Base-by-base conservation (phyloP, 352 stramenopile species). In the Globisporangium iwayamae region DNA sequence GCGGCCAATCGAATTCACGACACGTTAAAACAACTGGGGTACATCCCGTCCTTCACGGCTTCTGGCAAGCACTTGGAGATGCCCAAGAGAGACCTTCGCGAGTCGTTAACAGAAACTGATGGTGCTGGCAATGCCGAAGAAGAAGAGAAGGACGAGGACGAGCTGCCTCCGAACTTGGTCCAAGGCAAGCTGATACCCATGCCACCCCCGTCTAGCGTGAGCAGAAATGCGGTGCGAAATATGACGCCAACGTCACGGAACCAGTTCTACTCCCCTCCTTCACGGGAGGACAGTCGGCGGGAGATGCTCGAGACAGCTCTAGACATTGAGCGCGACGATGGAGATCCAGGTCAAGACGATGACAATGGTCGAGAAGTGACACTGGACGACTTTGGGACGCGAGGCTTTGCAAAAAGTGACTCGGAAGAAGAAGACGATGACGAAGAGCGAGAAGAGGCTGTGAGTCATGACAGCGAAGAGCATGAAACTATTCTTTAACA, bases 11-110 rank as follows among this genome's bases (percentile, higher is more conserved):
- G 72, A 38, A 74, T 84, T 36, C 71, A 78, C 52, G 69, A 76
- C 53, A 78, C 71, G 20, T 34, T 84, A 22, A 65, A 69, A 10
- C 72, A 84, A 47, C 60, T 82, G 36, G 76, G 76, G 0, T 84
- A 75, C 55, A 58, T 82, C 2, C 76, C 76, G 51, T 60, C 75
- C 20, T 57, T 62, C 0, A 16, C 54, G 4, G 63, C 71, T 5
- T 22, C 66, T 3, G 16, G 55, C 0, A 55, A 55, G 45, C 30
- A 14, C n/a, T 55, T 32, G 8, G 30, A 30, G 8, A 43, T 56
- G 51, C 30, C 51, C 28, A 57, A 57, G 52, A 41, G 30, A 13
- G 30, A 36, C 4, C 34, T 45, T 25, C 32, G 32, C 20, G n/a
- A 46, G 2, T n/a, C 34, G 8, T 7, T 30, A 7, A 36, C 1